Base-by-base conservation (phyloP, 2,329 filamentous ascomycete genomes). In the Leptographium lundbergii region DNA sequence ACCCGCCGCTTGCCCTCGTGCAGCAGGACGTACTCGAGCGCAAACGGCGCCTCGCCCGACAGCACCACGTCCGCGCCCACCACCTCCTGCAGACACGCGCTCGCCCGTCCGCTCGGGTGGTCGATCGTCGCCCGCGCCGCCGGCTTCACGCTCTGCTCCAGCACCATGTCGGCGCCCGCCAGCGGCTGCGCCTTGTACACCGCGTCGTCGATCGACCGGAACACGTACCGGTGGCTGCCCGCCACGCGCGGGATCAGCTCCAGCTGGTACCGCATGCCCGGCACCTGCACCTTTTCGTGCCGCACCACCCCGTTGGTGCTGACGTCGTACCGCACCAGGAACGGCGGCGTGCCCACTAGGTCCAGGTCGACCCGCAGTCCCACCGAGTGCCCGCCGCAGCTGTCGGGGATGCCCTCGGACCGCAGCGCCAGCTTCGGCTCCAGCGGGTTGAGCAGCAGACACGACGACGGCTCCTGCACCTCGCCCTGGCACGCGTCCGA, bases 111-210 rank as follows among this genome's bases (percentile, higher is more conserved):
- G 24, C 78, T 74, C 9, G 77, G 75, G 29, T 79, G 74, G 51
- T 81, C 77, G 59, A 91, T 78, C 62, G 86, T 83, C 27, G 92
- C 92, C 11, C 87, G 89, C 7, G 94, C 92, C 4, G 91, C 89
- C 11, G 94, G 94, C 71, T 95, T 96, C 65, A 99, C 92, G 66
- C 90, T 86, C 71, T 97, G 92, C 71, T 95, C 87, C 48, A 97
- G 74, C 11, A 82, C 72, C 62, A 86, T 80, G 56, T 80, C 78
- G 14, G 80, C 73, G 47, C 86, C 82, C 32, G 77, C 77, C 25
- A 95, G 73, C 29, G 78, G 75, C 56, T 86, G 78, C 1, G 79
- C 78, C 36, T 79, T 80, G 73, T 99, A 99, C 36, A 97, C 86
- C 53, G 80, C 78, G 70, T 99, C 95, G 63, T 85, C 83, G 60